Evolutionary conservation across 768 basidiomycete species (phyloP), one percentile per base, ranked within the genome.

Genomic region (Kondoa subrosea): DNA sequence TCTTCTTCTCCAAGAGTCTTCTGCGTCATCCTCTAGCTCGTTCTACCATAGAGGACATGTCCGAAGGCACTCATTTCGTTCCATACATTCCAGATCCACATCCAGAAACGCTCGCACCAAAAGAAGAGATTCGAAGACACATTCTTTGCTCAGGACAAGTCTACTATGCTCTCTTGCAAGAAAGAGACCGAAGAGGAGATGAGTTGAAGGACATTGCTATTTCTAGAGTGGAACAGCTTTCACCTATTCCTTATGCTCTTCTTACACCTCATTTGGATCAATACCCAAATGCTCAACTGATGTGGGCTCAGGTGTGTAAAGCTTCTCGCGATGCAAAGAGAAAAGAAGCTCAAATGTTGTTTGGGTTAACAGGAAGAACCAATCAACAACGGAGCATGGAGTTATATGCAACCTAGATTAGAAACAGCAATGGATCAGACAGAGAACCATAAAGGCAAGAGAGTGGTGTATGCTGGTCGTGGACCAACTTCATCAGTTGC

Each of bases 1-100:
- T 89, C 70, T 95, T 97, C 85, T 97, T 95, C 85, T 95, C 92
- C 29, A 99, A 99, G 81, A 87, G 84, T 71, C 83, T 99, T 57
- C 82, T 99, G 67, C 92, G 95, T 67, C 92, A 95, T 78, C 91
- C 92, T n/a, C 82, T 81, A 65, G 93, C 90, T 25, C 85, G 88
- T 69, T 96, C 92, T 1, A 80, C 84, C 12, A 81, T 99, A 3
- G 82, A 84, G 1, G 93, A 96, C 76, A 91, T 99, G 87, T 80
- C 83, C 33, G 87, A 85, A 71, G 88, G 95, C 26, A 89, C 88
- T 26, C 79, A 84, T 77, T 99, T 99, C 86, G 83, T 90, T 79
- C 85, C 95, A 66, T 99, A 93, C 79, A 75, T 99, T 64, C 89
- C 92, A 50, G 95, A 99, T 67, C 75, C 83, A 29, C 84, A 87